These are phyloP conservation scores for Linnemannia hyalina DNA, from an alignment of 192 early-diverging fungal genomes.

Conservation along the genomic window DNA sequence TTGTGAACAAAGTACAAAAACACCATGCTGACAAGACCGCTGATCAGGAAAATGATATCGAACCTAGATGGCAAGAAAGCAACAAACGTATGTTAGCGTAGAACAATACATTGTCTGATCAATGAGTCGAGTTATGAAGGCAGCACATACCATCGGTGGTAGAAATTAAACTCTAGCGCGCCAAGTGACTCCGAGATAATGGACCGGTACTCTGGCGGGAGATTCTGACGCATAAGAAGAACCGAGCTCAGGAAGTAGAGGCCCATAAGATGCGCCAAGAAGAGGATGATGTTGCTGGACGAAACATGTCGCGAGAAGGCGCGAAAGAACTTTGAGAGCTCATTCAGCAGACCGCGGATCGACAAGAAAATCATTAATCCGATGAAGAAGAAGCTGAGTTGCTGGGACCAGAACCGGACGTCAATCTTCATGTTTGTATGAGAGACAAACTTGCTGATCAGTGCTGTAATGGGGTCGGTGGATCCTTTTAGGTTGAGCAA, in stretches of 20 bases:
- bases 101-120: background rate
- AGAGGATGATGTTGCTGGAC: constrained; percentile 80
- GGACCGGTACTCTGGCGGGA: constrained; percentile 86
- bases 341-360: constrained; percentile 89
- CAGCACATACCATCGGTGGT: constrained; percentile 75
- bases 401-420: constrained; percentile 88
- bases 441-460: constrained; percentile 78
- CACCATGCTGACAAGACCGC: constrained; percentile 77
- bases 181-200: constrained; percentile 86
- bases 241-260: constrained; percentile 94
- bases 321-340: constrained; percentile 75
- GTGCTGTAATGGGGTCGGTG: constrained; percentile 86
- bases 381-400: constrained; percentile 92
- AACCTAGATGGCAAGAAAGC: constrained; percentile 62
- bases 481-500: constrained; percentile 80
- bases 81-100: background rate
- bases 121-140: background rate
- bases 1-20: constrained; percentile 81
- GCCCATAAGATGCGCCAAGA: constrained; percentile 91
- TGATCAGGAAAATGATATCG: constrained; percentile 91
- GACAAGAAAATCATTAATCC: constrained; percentile 91
- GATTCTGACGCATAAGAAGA: constrained; percentile 91
- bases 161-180: constrained; percentile 90
- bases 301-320: constrained; percentile 78
- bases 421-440: constrained; percentile 78